Evolutionary conservation across 1,284 basidiomycete species (phyloP).

Genomic region (Malassezia caprae): DNA sequence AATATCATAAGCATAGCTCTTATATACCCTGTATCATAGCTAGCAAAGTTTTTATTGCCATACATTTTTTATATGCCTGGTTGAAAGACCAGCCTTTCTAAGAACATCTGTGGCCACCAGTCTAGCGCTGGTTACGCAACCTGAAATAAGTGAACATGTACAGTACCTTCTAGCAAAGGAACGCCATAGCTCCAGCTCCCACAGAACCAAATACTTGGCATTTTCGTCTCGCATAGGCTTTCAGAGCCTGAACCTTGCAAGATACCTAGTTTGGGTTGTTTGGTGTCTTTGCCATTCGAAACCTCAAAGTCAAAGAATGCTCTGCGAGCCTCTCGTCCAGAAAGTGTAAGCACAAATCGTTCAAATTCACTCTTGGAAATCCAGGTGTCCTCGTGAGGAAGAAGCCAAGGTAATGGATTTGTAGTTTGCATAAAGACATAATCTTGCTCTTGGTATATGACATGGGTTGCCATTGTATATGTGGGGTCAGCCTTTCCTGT

Average conservation of each 20-base stretch:
- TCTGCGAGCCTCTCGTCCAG: conserved; percentile 6
- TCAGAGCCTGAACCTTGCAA: conserved; percentile 3
- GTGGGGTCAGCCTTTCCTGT: neutral
- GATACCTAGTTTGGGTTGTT: neutral
- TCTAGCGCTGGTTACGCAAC: conserved; percentile 20
- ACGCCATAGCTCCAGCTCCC: conserved; percentile 29
- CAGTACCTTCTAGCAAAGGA: conserved; percentile 24
- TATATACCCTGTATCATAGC: conserved; percentile 5
- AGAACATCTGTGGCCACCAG: conserved; percentile 17
- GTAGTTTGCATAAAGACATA: conserved; percentile 35
- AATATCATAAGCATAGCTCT: neutral
- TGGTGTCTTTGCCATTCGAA: neutral
- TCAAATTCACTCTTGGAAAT: conserved; percentile 27
- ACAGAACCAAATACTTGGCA: conserved; percentile 21
- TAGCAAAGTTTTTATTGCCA: neutral
- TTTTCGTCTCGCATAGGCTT: neutral
- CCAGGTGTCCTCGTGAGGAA: conserved; percentile 15
- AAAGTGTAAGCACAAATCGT: conserved; percentile 25
- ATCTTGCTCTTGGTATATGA: conserved; percentile 11
- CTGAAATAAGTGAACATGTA: neutral
- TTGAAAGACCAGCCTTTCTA: neutral
- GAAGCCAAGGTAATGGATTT: conserved; percentile 25
- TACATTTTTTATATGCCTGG: neutral
- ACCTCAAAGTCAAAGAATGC: conserved; percentile 17
- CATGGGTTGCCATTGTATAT: conserved; percentile 39